Evolutionary conservation across 805 yeast species (phyloP).

Genomic region (Wickerhamiella bombiphila): DNA sequence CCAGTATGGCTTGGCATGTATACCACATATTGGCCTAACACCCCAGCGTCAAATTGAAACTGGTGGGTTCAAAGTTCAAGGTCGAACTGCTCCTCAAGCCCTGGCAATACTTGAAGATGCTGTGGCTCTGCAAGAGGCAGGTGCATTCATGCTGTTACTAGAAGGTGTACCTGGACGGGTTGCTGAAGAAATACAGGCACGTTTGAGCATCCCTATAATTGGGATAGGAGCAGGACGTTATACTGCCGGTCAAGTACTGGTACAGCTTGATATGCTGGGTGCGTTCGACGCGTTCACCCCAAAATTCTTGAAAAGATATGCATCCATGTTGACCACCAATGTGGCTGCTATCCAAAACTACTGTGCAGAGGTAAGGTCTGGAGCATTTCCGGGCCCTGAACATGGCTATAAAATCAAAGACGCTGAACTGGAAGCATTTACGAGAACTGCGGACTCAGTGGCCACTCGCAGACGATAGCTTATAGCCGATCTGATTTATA

Average conservation of each 20-base stretch:
- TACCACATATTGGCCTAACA: slow-evolving; percentile 85
- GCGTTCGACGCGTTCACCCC: slow-evolving; percentile 37
- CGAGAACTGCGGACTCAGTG: slow-evolving; percentile 16
- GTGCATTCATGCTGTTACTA: slow-evolving; percentile 57
- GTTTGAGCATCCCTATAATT: slow-evolving; percentile 60
- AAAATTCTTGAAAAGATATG: slow-evolving; percentile 65
- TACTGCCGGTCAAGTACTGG: slow-evolving; percentile 83
- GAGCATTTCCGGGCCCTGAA: slow-evolving; percentile 43
- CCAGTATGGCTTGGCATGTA: slow-evolving; percentile 66
- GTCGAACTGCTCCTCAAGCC: slow-evolving; percentile 41
- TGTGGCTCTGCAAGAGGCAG: slow-evolving; percentile 51
- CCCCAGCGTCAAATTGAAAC: slow-evolving; percentile 71
- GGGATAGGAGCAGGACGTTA: slow-evolving; percentile 90
- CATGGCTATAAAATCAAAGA: slow-evolving; percentile 61
- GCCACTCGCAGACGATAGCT: neutral
- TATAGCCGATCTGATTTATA: neutral
- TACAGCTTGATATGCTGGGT: slow-evolving; percentile 72
- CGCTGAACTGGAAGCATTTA: slow-evolving; percentile 38
- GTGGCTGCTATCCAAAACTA: slow-evolving; percentile 40
- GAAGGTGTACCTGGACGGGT: slow-evolving; percentile 78
- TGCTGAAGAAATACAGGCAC: slow-evolving; percentile 47
- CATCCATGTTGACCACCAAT: slow-evolving; percentile 35
- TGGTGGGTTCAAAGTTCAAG: slow-evolving; percentile 87
- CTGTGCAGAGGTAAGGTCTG: slow-evolving; percentile 40
- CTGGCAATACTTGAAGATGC: slow-evolving; percentile 51